Evolutionary conservation across 352 stramenopile genomes (phyloP).

Genomic region (Phytopythium boreale): DNA sequence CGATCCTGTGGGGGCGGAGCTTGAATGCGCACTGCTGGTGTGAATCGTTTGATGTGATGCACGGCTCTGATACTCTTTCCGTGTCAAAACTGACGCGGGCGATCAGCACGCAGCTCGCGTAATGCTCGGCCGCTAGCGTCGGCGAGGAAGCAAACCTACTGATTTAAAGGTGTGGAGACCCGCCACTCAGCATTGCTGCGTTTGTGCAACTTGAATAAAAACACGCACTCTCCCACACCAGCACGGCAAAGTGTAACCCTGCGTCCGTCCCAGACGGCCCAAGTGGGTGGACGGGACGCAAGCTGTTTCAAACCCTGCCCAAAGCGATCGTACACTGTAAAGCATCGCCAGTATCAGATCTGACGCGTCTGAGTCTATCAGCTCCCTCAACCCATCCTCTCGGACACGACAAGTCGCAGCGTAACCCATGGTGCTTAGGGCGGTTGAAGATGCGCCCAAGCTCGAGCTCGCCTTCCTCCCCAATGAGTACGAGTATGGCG

Average conservation of each 20-base stretch:
- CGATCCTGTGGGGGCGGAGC: background rate
- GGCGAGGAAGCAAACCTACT: background rate
- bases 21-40: background rate
- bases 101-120: background rate
- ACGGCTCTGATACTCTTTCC: background rate
- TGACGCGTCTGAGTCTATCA: background rate
- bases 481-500: constrained; percentile 25
- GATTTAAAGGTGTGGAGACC: background rate
- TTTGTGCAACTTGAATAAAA: constrained; percentile 3
- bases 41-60: background rate
- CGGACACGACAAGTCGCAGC: background rate
- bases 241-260: background rate
- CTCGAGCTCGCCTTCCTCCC: constrained; percentile 52
- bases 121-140: too few relatives aligned
- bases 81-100: background rate
- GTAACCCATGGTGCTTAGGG: background rate
- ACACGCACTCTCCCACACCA: background rate
- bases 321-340: constrained; percentile 1
- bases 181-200: background rate
- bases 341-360: background rate
- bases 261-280: background rate
- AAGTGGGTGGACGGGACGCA: background rate
- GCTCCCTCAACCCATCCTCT: background rate
- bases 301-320: background rate
- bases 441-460: constrained; percentile 15